A percentile compares a stretch with the other conserved stretches of the same genome.
phyloP scores from a whole-genome alignment of 176 grass and related monocot genomes.

The Ampelocalamus luodianensis region DNA sequence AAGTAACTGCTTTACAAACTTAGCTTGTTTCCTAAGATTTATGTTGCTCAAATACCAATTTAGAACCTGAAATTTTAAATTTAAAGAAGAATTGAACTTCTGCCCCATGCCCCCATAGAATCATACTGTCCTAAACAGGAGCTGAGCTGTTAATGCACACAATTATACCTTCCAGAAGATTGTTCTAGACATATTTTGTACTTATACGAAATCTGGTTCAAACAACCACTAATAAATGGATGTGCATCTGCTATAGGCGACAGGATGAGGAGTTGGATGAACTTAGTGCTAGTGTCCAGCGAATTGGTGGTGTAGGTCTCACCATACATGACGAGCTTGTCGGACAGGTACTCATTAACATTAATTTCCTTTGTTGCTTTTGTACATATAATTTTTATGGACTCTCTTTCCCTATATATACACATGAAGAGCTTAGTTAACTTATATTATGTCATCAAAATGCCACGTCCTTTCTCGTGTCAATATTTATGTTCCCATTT shows the following conservation, averaged over 20 bases:
- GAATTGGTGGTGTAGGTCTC: slow-evolving; percentile 92
- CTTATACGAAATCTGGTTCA: neutral
- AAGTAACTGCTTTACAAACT: slow-evolving; percentile 54
- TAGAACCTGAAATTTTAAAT: neutral
- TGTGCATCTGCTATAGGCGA: slow-evolving; percentile 45
- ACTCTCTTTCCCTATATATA: neutral
- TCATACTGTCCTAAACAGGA: neutral
- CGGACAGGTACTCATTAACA: slow-evolving; percentile 64
- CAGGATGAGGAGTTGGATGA: slow-evolving; percentile 94
- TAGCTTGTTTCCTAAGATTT: neutral
- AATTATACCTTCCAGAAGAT: neutral
- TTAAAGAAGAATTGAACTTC: neutral
- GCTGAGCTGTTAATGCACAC: neutral
- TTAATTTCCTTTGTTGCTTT: neutral
- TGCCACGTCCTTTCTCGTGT: neutral
- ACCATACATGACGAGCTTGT: slow-evolving; percentile 90
- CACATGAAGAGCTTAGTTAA: neutral
- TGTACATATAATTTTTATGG: neutral
- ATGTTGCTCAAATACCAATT: slow-evolving; percentile 2
- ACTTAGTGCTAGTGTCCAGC: slow-evolving; percentile 82
- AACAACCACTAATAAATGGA: neutral
- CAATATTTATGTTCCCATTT: neutral
- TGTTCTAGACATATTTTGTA: neutral
- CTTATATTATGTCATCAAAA: slow-evolving; percentile 9
- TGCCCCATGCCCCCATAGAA: neutral